Base-by-base conservation (phyloP, 805 yeast genomes). In the Starmerella stigmatis region DNA sequence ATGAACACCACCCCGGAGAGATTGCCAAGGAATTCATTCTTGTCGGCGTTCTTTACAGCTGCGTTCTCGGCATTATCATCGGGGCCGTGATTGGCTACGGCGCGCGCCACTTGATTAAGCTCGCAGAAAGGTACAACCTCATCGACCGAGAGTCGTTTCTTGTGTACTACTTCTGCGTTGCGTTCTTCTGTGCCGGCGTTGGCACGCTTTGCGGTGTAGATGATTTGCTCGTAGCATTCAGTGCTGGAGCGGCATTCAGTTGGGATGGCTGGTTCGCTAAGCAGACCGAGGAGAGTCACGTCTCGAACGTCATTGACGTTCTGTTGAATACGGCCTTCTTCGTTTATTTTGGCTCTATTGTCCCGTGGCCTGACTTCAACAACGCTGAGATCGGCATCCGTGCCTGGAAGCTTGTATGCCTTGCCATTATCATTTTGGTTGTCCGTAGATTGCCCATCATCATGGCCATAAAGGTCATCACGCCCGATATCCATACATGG, bases 211-310 rank as follows among this genome's bases (percentile, higher is more conserved):
- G 85, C 35, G 96, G 95, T 20, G 85, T 80, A 11, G 96, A 86
- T 61, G 96, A 86, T 63, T 71, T 86, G 56, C 70, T 86, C 50
- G 94, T 83, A 3, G 79, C 94, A 3, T 88, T 88, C 64, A 80
- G 94, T 3, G 95, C 96, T 0, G 96, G 96, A 20, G 79, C 94
- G 3, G 84, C 95, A 2, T 88, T 86, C 62, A 76, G 94, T 1
- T 86, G 96, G 96, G 88, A 84, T 60, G 95, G 94, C 11, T 76
- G 86, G 78, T 85, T 85, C 64, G 78, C 94, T 13, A 70, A 68
- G 46, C 79, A 78, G 55, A 86, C 94, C 0, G 89, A 83, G 57
- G 94, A 83, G 55, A 73, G 86, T 12, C 86, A 84, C 57, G 85
- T 86, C 1, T 83, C 95, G 12, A 82, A 86, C 37, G 94, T 86